Base-by-base conservation (phyloP, 2,329 filamentous ascomycete genomes). In the Plenodomus biglobosus region DNA sequence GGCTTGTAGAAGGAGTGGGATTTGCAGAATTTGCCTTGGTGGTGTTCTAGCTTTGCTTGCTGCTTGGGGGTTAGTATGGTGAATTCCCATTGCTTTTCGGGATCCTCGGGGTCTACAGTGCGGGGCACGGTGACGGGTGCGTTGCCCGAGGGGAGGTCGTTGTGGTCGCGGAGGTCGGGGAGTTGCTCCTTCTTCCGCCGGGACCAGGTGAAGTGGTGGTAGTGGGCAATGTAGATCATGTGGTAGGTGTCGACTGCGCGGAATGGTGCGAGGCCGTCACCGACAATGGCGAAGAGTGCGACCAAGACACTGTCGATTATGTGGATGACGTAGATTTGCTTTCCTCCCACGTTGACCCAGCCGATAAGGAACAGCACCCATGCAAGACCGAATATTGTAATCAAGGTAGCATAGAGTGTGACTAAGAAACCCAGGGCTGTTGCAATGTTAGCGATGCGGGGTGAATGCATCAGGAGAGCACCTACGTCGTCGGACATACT, bases 321-420 rank as follows among this genome's bases (percentile, higher is more conserved):
- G 53, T 85, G 77, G 15, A 78, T 71, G 2, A 79, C 73, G 15
- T 77, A 92, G 3, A 83, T 74, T 66, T 92, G 87, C 59, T 80
- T 78, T 22, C 83, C 82, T 17, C 87, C 88, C 17, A 92, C 86
- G 55, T 90, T 91, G 65, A 94, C 89, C 90, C 90, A 95, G 40
- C 82, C 88, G 66, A 95, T 95, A 45, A 95, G 76, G 73, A 92
- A 94, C n/a, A 95, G 80, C 1, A 95, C 90, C 90, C 90, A 95
- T 0, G 88, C 88, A 11, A 92, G 78, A 63, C 90, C 90, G 60
- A 95, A 95, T 0, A 92, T 77, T 0, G 90, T 94, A 59, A 95
- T 92, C 17, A 92, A 77, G 1, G 82, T 85, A 8, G 89, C 90
- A 69, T 95, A 95, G 3, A 95, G 73, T 0, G 89, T 94, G 49